These are phyloP conservation scores for Setomelanomma holmii DNA, from an alignment of 2,329 filamentous ascomycete genomes.

Conservation along the genomic window DNA sequence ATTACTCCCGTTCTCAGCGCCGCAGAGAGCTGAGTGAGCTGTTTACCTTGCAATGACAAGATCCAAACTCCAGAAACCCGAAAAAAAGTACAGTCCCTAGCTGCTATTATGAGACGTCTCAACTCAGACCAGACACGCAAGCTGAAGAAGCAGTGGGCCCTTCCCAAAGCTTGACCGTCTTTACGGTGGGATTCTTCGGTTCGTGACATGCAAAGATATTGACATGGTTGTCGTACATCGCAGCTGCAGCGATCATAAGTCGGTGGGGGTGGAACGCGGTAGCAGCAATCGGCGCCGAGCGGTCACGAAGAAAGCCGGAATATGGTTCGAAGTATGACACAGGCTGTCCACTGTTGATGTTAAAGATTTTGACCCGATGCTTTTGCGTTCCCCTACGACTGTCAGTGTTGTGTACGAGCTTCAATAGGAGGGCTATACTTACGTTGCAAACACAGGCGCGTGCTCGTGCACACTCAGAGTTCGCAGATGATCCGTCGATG, in stretches of 20 bases:
- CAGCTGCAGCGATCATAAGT: conserved; percentile 87
- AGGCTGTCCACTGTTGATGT: conserved; percentile 75
- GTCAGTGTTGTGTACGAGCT: conserved; percentile 14
- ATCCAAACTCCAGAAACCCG: not conserved
- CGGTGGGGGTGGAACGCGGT: conserved; percentile 96
- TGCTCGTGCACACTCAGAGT: conserved; percentile 95
- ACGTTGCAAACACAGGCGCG: conserved; percentile 83
- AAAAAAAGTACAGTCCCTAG: not conserved
- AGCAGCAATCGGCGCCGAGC: conserved; percentile 80
- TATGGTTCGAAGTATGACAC: conserved; percentile 89
- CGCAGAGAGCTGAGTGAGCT: not conserved
- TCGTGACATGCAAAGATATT: conserved; percentile 73
- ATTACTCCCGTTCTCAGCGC: not conserved
- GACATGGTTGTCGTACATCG: conserved; percentile 85
- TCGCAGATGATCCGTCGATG: conserved; percentile 78
- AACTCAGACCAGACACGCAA: conserved; percentile 26
- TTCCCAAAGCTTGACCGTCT: conserved; percentile 46
- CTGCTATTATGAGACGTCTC: not conserved
- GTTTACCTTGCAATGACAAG: too few species aligned
- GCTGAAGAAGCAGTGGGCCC: conserved; percentile 27
- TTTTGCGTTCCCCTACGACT: conserved; percentile 78
- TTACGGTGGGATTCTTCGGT: conserved; percentile 27
- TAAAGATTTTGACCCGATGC: conserved; percentile 91
- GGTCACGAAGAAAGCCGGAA: conserved; percentile 83
- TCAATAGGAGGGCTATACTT: conserved; percentile 67